A percentile compares a stretch with the other conserved stretches of the same genome.
These are phyloP conservation scores for Dioscorea zingiberensis DNA, from an alignment of 106 monocot genomes.

Conservation along the genomic window DNA sequence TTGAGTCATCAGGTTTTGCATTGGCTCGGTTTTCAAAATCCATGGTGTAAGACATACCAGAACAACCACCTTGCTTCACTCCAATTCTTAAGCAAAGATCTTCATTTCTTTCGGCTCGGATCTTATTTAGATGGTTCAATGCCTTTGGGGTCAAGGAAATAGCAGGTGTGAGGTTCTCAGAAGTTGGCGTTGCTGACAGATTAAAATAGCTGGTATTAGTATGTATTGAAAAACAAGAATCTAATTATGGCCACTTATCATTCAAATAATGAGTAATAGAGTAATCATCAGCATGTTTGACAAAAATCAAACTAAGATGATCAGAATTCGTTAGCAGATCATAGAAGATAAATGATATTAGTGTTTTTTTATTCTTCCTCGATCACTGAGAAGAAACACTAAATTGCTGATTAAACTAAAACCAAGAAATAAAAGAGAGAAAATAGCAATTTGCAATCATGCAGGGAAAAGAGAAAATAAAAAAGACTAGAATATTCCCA, in stretches of 20 bases:
- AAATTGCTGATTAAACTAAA: too few relatives aligned
- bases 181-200: constrained; percentile 29
- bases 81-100: constrained; percentile 95
- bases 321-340: too few relatives aligned
- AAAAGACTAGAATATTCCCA: too few relatives aligned
- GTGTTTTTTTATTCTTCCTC: too few relatives aligned
- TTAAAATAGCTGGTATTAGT: neutral
- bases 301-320: too few relatives aligned
- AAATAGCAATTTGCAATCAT: too few relatives aligned
- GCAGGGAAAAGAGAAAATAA: too few relatives aligned
- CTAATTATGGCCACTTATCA: neutral
- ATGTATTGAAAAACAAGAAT: neutral
- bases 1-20: constrained; percentile 57
- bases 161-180: constrained; percentile 61
- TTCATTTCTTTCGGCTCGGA: constrained; percentile 68
- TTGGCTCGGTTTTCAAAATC: constrained; percentile 79
- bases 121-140: constrained; percentile 77
- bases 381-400: too few relatives aligned
- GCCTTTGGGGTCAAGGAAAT: constrained; percentile 77
- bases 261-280: neutral
- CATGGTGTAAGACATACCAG: constrained; percentile 99
- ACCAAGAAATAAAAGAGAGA: too few relatives aligned
- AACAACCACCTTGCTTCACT: constrained; percentile 98
- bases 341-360: too few relatives aligned
- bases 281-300: too few relatives aligned